These are phyloP conservation scores for Teratosphaeria nubilosa DNA, from an alignment of 2,329 filamentous ascomycete species.

Conservation along the genomic window DNA sequence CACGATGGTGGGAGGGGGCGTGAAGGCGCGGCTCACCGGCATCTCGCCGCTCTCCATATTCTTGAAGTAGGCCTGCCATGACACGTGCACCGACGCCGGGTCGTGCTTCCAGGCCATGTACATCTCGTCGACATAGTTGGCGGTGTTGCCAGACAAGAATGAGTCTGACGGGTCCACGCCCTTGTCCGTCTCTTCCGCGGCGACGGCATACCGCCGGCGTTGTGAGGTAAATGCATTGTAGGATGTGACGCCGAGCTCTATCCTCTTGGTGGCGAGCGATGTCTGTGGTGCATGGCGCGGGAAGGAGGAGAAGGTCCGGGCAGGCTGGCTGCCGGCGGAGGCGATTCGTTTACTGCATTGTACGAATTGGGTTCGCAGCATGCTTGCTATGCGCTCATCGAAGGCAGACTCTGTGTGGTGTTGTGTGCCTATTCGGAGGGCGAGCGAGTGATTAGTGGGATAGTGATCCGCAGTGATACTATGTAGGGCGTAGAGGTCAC, in stretches of 20 bases:
- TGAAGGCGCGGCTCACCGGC: constrained; percentile 95
- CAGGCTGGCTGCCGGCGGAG: constrained; percentile 40
- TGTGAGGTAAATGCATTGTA: constrained; percentile 35
- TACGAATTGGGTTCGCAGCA: constrained; percentile 62
- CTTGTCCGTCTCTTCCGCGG: constrained; percentile 48
- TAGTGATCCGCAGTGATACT: not conserved
- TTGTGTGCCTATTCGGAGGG: not conserved
- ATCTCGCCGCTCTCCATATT: constrained; percentile 99
- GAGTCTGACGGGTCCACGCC: constrained; percentile 81
- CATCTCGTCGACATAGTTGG: constrained; percentile 99
- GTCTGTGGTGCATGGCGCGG: constrained; percentile 27
- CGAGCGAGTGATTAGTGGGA: not conserved
- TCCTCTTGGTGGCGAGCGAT: constrained; percentile 38
- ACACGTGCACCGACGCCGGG: constrained; percentile 86
- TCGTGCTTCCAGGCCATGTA: constrained; percentile 96
- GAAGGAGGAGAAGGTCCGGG: constrained; percentile 34
- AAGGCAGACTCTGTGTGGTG: not conserved
- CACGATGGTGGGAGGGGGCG: constrained; percentile 84
- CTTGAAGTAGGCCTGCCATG: constrained; percentile 98
- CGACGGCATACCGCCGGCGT: constrained; percentile 48
- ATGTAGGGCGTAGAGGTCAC: not conserved
- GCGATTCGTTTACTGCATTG: constrained; percentile 56
- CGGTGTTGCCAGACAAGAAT: constrained; percentile 92
- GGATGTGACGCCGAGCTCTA: constrained; percentile 33
- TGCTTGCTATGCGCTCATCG: constrained; percentile 29